Conservation (phyloP, 805 yeast species). For the Yarrowia deformans region DNA sequence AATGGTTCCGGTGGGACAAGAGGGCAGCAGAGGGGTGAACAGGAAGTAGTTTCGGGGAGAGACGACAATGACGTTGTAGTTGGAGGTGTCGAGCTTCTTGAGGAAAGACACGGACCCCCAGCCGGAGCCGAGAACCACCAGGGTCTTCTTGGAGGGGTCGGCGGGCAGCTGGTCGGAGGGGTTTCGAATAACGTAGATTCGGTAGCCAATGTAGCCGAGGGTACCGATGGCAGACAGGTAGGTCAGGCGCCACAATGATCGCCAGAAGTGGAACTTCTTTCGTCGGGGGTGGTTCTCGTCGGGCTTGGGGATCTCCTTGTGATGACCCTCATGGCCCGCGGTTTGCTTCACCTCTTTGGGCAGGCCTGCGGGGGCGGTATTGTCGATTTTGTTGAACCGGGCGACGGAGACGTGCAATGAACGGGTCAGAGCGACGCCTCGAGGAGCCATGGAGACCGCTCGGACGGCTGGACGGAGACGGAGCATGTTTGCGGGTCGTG, state of each 20-base stretch:
- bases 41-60: conserved; percentile 95
- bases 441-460: conserved; percentile 26
- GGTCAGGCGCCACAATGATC: conserved; percentile 58
- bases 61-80: conserved; percentile 86
- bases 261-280: conserved; percentile 48
- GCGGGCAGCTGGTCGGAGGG: conserved; percentile 52
- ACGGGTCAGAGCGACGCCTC: conserved; percentile 28
- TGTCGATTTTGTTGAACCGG: conserved; percentile 17
- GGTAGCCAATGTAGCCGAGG: conserved; percentile 66
- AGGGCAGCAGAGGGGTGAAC: conserved; percentile 94
- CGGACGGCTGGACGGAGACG: conserved; percentile 37
- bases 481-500: conserved; percentile 23
- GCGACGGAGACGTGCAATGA: conserved; percentile 18
- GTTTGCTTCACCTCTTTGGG: conserved; percentile 31
- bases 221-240: conserved; percentile 60
- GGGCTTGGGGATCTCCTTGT: conserved; percentile 30
- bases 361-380: conserved; percentile 17
- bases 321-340: conserved; percentile 21
- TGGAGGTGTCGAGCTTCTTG: conserved; percentile 82
- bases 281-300: conserved; percentile 29
- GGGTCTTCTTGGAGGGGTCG: conserved; percentile 71
- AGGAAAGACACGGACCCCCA: conserved; percentile 93
- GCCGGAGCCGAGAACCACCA: conserved; percentile 78
- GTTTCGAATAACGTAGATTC: conserved; percentile 51
- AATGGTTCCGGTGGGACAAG: conserved; percentile 92